Evolutionary conservation across 305 asterid genomes (phyloP).

Genomic region (Petunia hybrid): DNA sequence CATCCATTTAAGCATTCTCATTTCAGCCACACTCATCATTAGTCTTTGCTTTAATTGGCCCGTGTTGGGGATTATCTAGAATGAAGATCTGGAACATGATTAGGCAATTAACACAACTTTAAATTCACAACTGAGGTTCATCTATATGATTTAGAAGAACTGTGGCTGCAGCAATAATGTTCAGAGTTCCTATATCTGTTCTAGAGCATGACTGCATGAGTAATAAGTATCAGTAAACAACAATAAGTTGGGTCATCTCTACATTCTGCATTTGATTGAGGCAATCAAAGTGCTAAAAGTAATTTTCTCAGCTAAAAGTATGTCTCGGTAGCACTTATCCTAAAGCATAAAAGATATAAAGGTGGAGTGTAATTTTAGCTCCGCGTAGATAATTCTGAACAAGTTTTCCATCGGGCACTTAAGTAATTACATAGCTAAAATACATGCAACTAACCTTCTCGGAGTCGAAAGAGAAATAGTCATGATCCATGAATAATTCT

Average conservation of each 20-base stretch:
- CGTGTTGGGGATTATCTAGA: not conserved
- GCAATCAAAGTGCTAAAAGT: conserved; percentile 20
- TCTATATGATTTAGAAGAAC: not conserved
- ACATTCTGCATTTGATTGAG: not conserved
- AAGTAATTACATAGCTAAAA: conserved; percentile 5
- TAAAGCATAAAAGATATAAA: not conserved
- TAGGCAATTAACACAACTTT: not conserved
- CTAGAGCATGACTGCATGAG: conserved; percentile 19
- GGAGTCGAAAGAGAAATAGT: conserved; percentile 71
- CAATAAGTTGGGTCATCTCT: not conserved
- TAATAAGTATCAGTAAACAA: not conserved
- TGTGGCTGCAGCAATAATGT: not conserved
- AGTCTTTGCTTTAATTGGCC: conserved; percentile 12
- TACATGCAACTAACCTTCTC: conserved; percentile 66
- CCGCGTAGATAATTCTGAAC: conserved; percentile 9
- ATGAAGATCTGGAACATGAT: not conserved
- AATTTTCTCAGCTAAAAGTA: not conserved
- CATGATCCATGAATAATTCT: conserved; percentile 62
- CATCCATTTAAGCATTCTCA: no score
- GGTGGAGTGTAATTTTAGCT: not conserved
- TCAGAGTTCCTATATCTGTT: not conserved
- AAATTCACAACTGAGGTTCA: not conserved
- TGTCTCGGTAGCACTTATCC: not conserved
- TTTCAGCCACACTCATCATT: no score
- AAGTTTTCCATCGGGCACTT: not conserved